A percentile compares a stretch with the other conserved stretches of the same genome.
phyloP scores from a whole-genome alignment of 225 moss, liverwort and hornwort genomes.

The Straminergon stramineum region DNA sequence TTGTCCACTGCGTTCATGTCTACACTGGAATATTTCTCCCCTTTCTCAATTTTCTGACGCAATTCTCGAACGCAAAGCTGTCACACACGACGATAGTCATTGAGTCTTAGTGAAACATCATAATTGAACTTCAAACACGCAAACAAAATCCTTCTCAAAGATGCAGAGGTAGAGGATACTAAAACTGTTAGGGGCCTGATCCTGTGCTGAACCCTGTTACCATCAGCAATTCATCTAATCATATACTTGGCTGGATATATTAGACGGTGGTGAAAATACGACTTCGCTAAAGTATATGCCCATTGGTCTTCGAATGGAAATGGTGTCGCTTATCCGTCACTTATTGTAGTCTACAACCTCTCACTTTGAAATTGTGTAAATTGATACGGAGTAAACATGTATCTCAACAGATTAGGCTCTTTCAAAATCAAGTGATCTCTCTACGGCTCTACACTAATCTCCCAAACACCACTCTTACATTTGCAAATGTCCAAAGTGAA shows the following conservation, averaged over 20 bases:
- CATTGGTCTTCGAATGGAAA: not conserved
- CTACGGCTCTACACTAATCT: not conserved
- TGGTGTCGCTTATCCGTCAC: too few relatives aligned
- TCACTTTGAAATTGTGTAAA: not conserved
- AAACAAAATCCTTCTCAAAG: not conserved
- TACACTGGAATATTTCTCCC: not conserved
- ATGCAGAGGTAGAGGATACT: not conserved
- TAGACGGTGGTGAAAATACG: not conserved
- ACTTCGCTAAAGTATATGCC: not conserved
- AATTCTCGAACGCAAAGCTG: conserved; percentile 68
- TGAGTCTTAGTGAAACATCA: not conserved
- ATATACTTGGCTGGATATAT: not conserved
- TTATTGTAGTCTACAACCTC: not conserved
- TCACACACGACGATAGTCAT: not conserved
- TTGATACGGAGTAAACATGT: too few relatives aligned
- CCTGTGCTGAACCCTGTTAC: not conserved
- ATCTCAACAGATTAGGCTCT: not conserved
- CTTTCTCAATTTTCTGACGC: conserved; percentile 46
- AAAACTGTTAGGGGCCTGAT: not conserved
- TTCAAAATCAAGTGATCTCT: not conserved
- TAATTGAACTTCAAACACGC: not conserved
- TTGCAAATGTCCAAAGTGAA: not conserved
- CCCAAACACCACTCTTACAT: not conserved
- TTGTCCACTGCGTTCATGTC: not conserved
- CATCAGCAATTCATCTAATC: not conserved